Conservation (phyloP, 208 protist species). For the Acanthamoeba sp. region DNA sequence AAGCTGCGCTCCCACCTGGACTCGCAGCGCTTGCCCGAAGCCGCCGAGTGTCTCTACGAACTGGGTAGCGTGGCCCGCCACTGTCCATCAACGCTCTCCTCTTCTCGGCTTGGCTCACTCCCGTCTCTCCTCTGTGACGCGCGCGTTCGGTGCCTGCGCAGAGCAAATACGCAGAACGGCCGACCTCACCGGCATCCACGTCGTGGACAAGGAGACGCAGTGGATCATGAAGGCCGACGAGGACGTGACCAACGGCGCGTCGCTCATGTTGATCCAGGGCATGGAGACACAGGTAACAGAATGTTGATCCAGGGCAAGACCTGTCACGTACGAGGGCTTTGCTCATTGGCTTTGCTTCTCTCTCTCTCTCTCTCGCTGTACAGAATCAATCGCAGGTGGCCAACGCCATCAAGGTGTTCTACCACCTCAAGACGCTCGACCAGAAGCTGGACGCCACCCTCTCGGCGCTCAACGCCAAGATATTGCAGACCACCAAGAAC, state of each 20-base stretch:
- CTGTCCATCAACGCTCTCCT: not conserved
- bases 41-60: conserved; percentile 81
- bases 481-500: conserved; percentile 67
- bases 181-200: conserved; percentile 76
- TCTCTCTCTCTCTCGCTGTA: not conserved
- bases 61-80: conserved; percentile 57
- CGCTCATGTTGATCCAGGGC: conserved; percentile 76
- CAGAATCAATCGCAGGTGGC: conserved; percentile 81
- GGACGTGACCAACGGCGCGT: conserved; percentile 76
- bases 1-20: conserved; percentile 80
- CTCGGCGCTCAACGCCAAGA: not conserved
- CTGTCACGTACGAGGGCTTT: not conserved
- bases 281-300: conserved; percentile 79
- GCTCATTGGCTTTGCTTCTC: not conserved
- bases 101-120: not conserved
- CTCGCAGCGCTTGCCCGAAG: conserved; percentile 78
- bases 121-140: not conserved
- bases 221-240: conserved; percentile 81
- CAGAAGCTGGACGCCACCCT: conserved; percentile 65
- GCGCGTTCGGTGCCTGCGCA: too few relatives aligned
- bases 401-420: conserved; percentile 79
- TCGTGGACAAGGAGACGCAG: conserved; percentile 77
- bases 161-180: conserved; percentile 76
- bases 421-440: conserved; percentile 76
- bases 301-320: too few relatives aligned